These are phyloP conservation scores for Amphirosellinia nigrospora DNA, from an alignment of 495 filamentous ascomycete species.

Conservation along the genomic window DNA sequence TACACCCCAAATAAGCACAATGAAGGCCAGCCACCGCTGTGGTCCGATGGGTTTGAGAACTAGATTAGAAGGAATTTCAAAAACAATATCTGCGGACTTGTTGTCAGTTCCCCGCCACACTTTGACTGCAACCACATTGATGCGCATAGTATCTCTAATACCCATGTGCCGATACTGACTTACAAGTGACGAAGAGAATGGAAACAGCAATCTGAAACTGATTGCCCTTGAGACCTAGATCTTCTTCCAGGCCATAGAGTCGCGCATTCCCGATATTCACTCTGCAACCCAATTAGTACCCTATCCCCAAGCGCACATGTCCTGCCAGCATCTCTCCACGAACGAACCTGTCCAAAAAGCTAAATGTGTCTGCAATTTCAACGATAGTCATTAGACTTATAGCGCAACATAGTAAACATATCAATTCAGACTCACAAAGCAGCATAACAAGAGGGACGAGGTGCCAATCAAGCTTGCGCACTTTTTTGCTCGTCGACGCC, in stretches of 20 bases:
- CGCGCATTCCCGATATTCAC: conserved; percentile 83
- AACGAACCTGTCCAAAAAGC: conserved; percentile 47
- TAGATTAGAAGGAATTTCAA: conserved; percentile 69
- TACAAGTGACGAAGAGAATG: conserved; percentile 75
- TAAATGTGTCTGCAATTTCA: conserved; percentile 42
- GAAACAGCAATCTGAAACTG: conserved; percentile 75
- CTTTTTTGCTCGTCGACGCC: conserved; percentile 39
- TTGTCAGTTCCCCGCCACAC: neutral
- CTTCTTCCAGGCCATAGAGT: conserved; percentile 70
- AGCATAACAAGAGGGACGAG: conserved; percentile 49
- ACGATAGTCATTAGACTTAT: conserved; percentile 12
- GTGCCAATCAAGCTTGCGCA: conserved; percentile 47
- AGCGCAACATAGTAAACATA: neutral
- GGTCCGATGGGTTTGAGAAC: conserved; percentile 69
- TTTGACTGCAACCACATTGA: neutral
- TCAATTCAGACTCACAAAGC: conserved; percentile 35
- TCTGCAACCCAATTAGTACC: conserved; percentile 31
- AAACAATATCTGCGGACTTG: conserved; percentile 48
- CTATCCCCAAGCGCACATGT: neutral
- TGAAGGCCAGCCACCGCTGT: conserved; percentile 69
- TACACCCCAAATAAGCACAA: conserved; percentile 71
- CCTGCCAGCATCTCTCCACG: neutral
- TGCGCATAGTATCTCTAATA: neutral
- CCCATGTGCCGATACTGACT: conserved; percentile 28
- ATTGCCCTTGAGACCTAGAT: conserved; percentile 64